These are phyloP conservation scores for Volvox reticuliferus DNA, from an alignment of 139 green algal species.

Conservation along the genomic window DNA sequence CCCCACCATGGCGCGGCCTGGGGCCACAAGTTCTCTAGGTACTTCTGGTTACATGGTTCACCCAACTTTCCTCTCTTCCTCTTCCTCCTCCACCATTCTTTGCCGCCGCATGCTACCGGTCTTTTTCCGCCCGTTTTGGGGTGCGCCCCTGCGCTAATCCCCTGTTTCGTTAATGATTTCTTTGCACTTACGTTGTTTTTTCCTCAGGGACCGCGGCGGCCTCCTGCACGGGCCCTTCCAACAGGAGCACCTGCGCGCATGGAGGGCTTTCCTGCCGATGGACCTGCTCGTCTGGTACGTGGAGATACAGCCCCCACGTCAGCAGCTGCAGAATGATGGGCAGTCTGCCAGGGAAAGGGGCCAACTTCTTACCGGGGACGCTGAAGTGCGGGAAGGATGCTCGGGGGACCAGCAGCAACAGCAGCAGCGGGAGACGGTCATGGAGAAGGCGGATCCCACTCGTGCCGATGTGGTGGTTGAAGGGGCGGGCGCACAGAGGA, in stretches of 20 bases:
- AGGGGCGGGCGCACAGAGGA: background rate
- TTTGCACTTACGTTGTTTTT: too few relatives aligned
- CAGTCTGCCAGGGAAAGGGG: too few relatives aligned
- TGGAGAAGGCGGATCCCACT: background rate
- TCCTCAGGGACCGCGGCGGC: slow-evolving; percentile 53
- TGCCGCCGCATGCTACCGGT: too few relatives aligned
- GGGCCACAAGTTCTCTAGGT: too few relatives aligned
- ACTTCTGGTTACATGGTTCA: too few relatives aligned
- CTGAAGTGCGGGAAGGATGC: background rate
- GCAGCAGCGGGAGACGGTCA: background rate
- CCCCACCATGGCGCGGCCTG: too few relatives aligned
- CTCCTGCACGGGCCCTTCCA: slow-evolving; percentile 65
- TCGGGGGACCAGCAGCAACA: background rate
- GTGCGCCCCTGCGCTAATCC: too few relatives aligned
- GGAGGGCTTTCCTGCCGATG: slow-evolving; percentile 72
- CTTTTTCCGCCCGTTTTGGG: too few relatives aligned
- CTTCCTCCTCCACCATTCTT: background rate
- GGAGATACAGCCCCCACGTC: slow-evolving; percentile 14
- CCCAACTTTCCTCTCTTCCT: background rate
- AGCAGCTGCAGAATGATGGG: background rate
- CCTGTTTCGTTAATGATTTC: too few relatives aligned
- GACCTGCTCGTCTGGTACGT: slow-evolving; percentile 61
- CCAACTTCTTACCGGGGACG: background rate
- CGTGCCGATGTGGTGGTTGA: background rate
- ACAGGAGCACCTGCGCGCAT: slow-evolving; percentile 55